These are phyloP conservation scores for Ogataea trehalophila DNA, from an alignment of 805 yeast genomes.

Conservation along the genomic window DNA sequence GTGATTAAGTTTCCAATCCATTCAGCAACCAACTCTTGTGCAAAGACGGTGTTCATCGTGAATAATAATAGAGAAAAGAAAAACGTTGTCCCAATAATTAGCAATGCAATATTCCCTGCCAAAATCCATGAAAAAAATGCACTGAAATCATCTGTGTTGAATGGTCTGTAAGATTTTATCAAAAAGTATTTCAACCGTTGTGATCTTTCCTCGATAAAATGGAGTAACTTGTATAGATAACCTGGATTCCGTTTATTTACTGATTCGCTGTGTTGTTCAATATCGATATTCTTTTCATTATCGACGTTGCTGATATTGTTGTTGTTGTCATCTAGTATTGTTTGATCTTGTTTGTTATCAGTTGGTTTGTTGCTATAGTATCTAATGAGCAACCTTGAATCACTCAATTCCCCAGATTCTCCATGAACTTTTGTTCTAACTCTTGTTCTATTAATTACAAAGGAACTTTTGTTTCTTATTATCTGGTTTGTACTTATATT, in stretches of 20 bases:
- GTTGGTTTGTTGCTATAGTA: too few relatives aligned
- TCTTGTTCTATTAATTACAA: too few relatives aligned
- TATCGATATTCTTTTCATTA: too few relatives aligned
- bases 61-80: conserved; percentile 77
- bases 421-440: too few relatives aligned
- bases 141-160: conserved; percentile 85
- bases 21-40: conserved; percentile 83
- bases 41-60: conserved; percentile 77
- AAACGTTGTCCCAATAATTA: conserved; percentile 87
- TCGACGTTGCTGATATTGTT: too few relatives aligned
- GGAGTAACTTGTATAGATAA: background rate
- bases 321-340: too few relatives aligned
- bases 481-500: too few relatives aligned
- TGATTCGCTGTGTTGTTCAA: too few relatives aligned
- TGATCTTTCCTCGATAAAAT: conserved; percentile 1
- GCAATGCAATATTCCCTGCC: conserved; percentile 76
- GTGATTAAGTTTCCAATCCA: conserved; percentile 80
- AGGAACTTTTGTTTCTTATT: too few relatives aligned
- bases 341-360: too few relatives aligned
- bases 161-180: conserved; percentile 73
- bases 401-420: too few relatives aligned
- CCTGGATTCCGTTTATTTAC: background rate
- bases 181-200: conserved; percentile 62
- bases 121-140: conserved; percentile 91
- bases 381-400: too few relatives aligned